Base-by-base conservation (phyloP, 2,329 filamentous ascomycete genomes). In the Phyllachora maydis region DNA sequence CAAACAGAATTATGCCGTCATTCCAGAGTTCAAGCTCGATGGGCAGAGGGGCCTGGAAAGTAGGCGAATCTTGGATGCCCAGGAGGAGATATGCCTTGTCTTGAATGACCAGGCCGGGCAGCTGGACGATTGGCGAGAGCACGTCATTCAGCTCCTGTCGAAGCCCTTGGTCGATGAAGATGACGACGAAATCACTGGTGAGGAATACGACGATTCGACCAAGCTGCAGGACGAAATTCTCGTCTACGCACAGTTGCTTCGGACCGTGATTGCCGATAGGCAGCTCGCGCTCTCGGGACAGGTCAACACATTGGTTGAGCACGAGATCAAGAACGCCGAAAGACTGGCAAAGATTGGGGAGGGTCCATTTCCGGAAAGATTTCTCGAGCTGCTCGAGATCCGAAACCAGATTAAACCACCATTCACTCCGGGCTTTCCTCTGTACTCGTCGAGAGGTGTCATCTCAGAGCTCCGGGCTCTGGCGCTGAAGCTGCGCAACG, bases 191-290 rank as follows among this genome's bases (percentile, higher is more conserved):
- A 62, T 69, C 3, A 85, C 81, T 8, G 88, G 88, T 13, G 74
- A 93, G 28, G 88, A 95, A 42, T 88, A 92, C 31, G 76, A 81
- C 34, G 66, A 77, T 16, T 91, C 85, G 0, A 79, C 82, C 0
- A 78, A 78, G 42, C 63, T 73, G 21, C 85, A 95, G 46, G 85
- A 93, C 30, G 70, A 90, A 40, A 64, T 93, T 19, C 78, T 85
- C 46, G 77, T 77, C 5, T 91, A 90, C 38, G 74, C 91, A 28
- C 70, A 82, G 40, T 70, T 66, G 6, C 54, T 93, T 14, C 64
- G 79, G 28, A 67, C 75, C 0, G 58, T 74, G 22, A 63, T 88
- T 27, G 72, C 78, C 5, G 83, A 95, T 45, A 69, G 85, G 8
- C 67, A 74, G 31, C 67, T 74, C 31, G 66, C 70, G 14, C 56